Evolutionary conservation across 352 stramenopile genomes (phyloP), one percentile per base, ranked within the genome.

Genomic region (Pythium chondricola): DNA sequence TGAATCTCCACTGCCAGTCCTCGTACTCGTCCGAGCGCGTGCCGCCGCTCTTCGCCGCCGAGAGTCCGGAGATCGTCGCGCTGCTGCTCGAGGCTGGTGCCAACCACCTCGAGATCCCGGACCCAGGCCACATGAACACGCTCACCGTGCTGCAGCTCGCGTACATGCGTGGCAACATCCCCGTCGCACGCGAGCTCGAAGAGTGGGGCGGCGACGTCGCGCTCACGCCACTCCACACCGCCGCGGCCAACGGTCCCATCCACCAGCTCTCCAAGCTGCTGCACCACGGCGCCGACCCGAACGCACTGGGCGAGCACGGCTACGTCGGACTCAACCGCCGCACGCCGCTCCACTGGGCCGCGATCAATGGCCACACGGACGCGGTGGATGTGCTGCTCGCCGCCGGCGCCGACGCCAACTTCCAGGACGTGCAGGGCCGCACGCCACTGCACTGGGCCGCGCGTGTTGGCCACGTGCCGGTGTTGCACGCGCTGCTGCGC

Each of bases 381-480:
- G 60, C 72, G 3, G 76, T 74, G 1, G 54, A 60, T 11, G 36
- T 78, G 45, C 53, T 91, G 26, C 56, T 88, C 10, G 52, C 79
- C 26, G 60, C 60, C 25, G 67, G 67, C n/a, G 74, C 77, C 0
- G 77, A 92, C 39, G 63, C 74, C 1, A 81, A 92, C 45, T 87
- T 85, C 43, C 74, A 88, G 40, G 80, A 89, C 48, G 53, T 58
- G 3, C 59, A 65, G 6, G 74, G 77, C 18, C 74, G 74, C 16
- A 85, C 71, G 10, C 73, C 80, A 7, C 39, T 89, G 42, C 77
- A 89, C 33, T 89, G 77, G 74, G 74, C 80, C 3, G 74, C 78
- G 2, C 64, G 71, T 11, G 65, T 74, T 13, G 84, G 86, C 51
- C 73, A 71, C n/a, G 48, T 61, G 25, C 43, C 57, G 3, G 67